Percentiles rank a stretch among this genome's conserved stretches.
These are phyloP conservation scores for Phyllachora maydis DNA, from an alignment of 2,329 filamentous ascomycete species.

Conservation along the genomic window DNA sequence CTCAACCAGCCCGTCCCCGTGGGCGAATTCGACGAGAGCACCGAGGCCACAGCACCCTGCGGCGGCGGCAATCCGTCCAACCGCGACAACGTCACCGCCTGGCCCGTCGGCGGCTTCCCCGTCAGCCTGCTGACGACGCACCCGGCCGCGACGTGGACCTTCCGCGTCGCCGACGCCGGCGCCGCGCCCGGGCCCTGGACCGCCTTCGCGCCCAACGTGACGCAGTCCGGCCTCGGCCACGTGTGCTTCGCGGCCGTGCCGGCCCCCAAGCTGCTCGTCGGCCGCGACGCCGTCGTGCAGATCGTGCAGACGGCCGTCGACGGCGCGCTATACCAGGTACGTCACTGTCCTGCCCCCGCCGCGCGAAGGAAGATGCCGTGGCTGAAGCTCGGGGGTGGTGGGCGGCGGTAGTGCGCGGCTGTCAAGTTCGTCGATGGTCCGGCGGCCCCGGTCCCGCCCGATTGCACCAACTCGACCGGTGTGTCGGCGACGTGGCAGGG, in stretches of 20 bases:
- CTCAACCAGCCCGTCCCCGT: not conserved
- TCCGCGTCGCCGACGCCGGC: too few species aligned
- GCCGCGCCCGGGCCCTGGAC: not conserved
- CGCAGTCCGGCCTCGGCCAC: not conserved
- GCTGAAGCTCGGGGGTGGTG: not conserved
- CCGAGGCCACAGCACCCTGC: not conserved
- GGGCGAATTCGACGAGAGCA: not conserved
- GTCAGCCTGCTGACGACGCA: not conserved
- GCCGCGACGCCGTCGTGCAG: not conserved
- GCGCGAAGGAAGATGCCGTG: not conserved
- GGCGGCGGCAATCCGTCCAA: not conserved
- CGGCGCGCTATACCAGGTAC: slow-evolving; percentile 1
- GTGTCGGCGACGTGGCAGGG: too few species aligned
- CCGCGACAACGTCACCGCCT: not conserved
- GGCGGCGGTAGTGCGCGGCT: slow-evolving; percentile 1
- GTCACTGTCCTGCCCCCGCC: not conserved
- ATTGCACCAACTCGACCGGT: slow-evolving; percentile 1
- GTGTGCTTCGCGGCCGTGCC: not conserved
- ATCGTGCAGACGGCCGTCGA: not conserved
- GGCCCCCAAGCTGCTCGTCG: not conserved
- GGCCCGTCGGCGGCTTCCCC: not conserved
- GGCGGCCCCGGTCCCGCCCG: slow-evolving; percentile 1
- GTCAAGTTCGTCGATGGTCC: slow-evolving; percentile 1
- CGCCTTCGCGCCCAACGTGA: not conserved
- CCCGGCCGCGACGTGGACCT: not conserved